phyloP scores from a whole-genome alignment of 208 protist genomes.

The Porcisia hertigi region DNA sequence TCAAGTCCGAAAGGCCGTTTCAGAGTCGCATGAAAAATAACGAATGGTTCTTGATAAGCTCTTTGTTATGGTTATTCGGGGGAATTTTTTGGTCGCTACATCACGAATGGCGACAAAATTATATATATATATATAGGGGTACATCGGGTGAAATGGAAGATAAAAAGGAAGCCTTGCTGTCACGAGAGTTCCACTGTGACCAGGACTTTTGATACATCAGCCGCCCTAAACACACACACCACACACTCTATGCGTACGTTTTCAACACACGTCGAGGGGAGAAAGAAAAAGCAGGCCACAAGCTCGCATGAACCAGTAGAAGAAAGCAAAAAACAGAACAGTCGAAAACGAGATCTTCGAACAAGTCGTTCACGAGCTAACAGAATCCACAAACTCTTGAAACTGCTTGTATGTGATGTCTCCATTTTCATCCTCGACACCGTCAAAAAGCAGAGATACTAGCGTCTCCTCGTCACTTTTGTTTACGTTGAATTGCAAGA shows the following conservation, averaged over 20 bases:
- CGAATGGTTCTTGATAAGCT: too few species aligned
- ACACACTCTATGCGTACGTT: background rate
- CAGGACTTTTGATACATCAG: background rate
- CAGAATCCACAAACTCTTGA: conserved; percentile 78
- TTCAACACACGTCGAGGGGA: background rate
- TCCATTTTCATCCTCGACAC: conserved; percentile 72
- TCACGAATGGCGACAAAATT: background rate
- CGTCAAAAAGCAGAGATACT: conserved; percentile 86
- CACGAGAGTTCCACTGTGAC: background rate
- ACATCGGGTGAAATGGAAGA: background rate
- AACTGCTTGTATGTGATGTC: conserved; percentile 89
- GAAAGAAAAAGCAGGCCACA: conserved; percentile 6
- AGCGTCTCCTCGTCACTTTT: conserved; percentile 79
- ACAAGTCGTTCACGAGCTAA: conserved; percentile 11
- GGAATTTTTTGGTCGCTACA: background rate
- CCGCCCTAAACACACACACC: background rate
- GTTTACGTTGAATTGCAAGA: conserved; percentile 85
- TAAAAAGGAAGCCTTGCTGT: background rate
- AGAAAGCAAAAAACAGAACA: background rate
- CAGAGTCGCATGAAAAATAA: too few species aligned
- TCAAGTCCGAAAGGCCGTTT: too few species aligned
- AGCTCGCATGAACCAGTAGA: conserved; percentile 2
- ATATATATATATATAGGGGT: background rate
- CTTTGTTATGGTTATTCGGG: too few species aligned
- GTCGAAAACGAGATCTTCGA: background rate